Percentiles rank a stretch among this genome's conserved stretches.
Evolutionary conservation across 148 eudicot species (phyloP).

Genomic region (Nepenthes gracilis): DNA sequence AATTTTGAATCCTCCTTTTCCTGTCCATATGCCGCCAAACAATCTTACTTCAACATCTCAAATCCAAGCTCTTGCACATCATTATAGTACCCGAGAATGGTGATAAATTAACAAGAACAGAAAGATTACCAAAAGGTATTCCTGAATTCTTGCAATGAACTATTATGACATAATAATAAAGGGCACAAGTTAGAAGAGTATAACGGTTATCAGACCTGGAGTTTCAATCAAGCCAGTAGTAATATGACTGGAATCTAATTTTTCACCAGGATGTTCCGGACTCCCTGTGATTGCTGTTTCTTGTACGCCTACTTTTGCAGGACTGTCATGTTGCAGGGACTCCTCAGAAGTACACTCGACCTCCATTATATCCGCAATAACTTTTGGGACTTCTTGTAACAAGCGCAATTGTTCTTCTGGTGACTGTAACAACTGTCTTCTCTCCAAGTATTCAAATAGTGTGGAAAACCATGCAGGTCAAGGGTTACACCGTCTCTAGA

Average conservation of each 20-base stretch:
- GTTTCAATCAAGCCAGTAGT: not conserved
- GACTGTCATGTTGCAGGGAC: conserved; percentile 1
- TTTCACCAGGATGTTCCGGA: not conserved
- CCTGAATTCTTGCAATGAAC: too few relatives aligned
- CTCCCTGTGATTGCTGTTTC: not conserved
- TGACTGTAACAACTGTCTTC: conserved; percentile 29
- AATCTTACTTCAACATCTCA: too few relatives aligned
- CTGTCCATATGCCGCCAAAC: too few relatives aligned
- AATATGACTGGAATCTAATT: not conserved
- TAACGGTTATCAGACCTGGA: not conserved
- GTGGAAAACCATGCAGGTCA: conserved; percentile 24
- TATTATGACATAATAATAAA: too few relatives aligned
- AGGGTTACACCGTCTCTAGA: conserved; percentile 15
- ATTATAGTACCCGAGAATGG: too few relatives aligned
- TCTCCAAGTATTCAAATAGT: conserved; percentile 27
- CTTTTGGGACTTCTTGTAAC: conserved; percentile 36
- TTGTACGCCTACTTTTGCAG: not conserved
- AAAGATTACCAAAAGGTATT: too few relatives aligned
- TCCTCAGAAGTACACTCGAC: conserved; percentile 15
- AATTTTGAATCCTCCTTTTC: too few relatives aligned
- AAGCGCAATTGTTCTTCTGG: conserved; percentile 35
- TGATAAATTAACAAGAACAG: too few relatives aligned
- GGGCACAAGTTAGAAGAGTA: too few relatives aligned
- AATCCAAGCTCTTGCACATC: too few relatives aligned
- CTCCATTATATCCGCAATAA: conserved; percentile 34